A percentile compares a stretch with the other conserved stretches of the same genome.
phyloP scores from a whole-genome alignment of 805 yeast genomes.

The Starmera dryadoides region DNA sequence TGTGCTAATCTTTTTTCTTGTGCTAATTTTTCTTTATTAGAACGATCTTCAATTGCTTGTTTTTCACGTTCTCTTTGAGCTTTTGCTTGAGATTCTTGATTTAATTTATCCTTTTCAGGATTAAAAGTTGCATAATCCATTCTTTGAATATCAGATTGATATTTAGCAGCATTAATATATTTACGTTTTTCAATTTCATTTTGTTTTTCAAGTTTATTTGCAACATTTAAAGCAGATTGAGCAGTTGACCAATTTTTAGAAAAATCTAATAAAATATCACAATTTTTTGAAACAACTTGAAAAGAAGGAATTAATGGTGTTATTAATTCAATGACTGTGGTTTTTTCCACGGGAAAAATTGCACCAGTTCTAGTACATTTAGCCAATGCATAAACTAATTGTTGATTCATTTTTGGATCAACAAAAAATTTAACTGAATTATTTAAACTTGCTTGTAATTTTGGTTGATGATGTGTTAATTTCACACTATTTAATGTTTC shows the following conservation, averaged over 20 bases:
- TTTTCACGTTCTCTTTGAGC: constrained; percentile 13
- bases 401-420: constrained; percentile 34
- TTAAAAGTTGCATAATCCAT: constrained; percentile 8
- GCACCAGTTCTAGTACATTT: constrained; percentile 33
- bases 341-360: constrained; percentile 22
- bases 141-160: constrained; percentile 5
- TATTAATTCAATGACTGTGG: constrained; percentile 26
- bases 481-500: constrained; percentile 33
- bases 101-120: constrained; percentile 11
- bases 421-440: constrained; percentile 31
- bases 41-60: constrained; percentile 8
- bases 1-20: constrained; percentile 7
- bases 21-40: constrained; percentile 6
- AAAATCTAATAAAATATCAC: constrained; percentile 6
- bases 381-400: constrained; percentile 34
- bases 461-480: constrained; percentile 21
- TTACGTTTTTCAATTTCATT: constrained; percentile 1
- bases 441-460: constrained; percentile 20
- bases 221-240: background rate
- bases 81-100: constrained; percentile 12
- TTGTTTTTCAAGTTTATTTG: constrained; percentile 1
- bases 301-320: constrained; percentile 5
- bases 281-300: constrained; percentile 4
- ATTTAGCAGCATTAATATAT: background rate
- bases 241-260: constrained; percentile 13